phyloP scores from a whole-genome alignment of 371 early-diverging fungal genomes.

The Mycotypha africana region DNA sequence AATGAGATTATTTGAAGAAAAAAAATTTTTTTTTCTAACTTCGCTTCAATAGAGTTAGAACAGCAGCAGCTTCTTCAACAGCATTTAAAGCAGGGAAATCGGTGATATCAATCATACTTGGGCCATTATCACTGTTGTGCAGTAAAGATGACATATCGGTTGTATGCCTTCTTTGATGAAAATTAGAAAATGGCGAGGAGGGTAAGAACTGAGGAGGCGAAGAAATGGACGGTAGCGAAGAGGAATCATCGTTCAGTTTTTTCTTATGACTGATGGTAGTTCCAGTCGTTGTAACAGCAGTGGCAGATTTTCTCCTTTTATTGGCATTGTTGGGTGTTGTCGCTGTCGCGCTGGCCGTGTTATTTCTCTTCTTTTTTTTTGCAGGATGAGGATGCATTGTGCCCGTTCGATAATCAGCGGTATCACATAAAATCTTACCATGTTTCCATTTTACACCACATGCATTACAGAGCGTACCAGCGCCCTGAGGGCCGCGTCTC shows the following conservation, averaged over 20 bases:
- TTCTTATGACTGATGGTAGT: neutral
- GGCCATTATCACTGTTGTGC: too few species aligned
- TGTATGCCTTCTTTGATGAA: too few species aligned
- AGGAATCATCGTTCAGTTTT: neutral
- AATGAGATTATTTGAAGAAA: too few species aligned
- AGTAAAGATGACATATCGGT: too few species aligned
- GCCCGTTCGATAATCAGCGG: neutral
- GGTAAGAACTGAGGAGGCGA: too few species aligned
- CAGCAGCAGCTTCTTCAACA: conserved; percentile 43
- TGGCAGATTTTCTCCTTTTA: too few species aligned
- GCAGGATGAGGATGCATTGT: neutral
- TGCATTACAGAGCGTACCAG: conserved; percentile 81
- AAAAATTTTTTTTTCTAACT: too few species aligned
- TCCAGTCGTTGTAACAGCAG: conserved; percentile 3
- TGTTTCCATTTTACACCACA: conserved; percentile 90
- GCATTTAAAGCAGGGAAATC: conserved; percentile 15
- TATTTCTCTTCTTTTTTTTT: neutral
- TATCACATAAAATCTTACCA: conserved; percentile 49
- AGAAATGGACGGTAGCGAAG: too few species aligned
- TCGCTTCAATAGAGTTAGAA: conserved; percentile 35
- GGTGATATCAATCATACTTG: neutral
- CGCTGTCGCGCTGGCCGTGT: too few species aligned
- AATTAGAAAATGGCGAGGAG: too few species aligned
- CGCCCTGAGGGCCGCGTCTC: conserved; percentile 82
- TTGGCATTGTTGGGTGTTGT: too few species aligned